Evolutionary conservation across 208 protist species (phyloP).

Genomic region (Leishmania martiniquensis): DNA sequence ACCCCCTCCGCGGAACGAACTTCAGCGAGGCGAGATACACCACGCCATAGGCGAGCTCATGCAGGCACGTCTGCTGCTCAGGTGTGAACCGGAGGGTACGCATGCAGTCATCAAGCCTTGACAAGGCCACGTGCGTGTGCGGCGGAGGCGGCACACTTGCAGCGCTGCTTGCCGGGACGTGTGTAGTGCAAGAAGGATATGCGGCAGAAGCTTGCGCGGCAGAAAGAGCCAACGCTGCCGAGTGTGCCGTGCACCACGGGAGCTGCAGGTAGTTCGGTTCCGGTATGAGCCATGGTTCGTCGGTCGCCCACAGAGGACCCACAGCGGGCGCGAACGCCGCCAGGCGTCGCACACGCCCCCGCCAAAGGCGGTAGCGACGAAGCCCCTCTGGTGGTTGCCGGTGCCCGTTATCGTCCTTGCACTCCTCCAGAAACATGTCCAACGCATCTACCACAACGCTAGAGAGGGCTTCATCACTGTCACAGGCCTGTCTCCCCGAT

Average conservation of each 20-base stretch:
- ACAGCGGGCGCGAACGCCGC: neutral
- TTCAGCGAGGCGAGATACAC: slow-evolving; percentile 7
- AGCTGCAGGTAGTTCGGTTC: slow-evolving; percentile 3
- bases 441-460: slow-evolving; percentile 4
- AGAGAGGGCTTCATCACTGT: neutral
- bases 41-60: slow-evolving; percentile 4
- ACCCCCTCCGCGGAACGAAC: slow-evolving; percentile 7
- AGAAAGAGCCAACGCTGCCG: neutral
- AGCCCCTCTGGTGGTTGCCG: neutral
- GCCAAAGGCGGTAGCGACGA: neutral
- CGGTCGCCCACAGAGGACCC: neutral
- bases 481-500: neutral
- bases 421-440: neutral
- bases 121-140: neutral
- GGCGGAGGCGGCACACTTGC: neutral
- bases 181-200: neutral
- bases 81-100: slow-evolving; percentile 1
- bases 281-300: neutral
- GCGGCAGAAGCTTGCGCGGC: neutral
- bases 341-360: slow-evolving; percentile 1
- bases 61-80: slow-evolving; percentile 8
- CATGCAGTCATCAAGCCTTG: slow-evolving; percentile 4
- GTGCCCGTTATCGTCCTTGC: neutral
- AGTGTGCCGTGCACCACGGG: slow-evolving; percentile 10
- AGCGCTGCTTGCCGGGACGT: neutral